Base-by-base conservation (phyloP, 257 asterid species). In the Galeopsis tetrahit region DNA sequence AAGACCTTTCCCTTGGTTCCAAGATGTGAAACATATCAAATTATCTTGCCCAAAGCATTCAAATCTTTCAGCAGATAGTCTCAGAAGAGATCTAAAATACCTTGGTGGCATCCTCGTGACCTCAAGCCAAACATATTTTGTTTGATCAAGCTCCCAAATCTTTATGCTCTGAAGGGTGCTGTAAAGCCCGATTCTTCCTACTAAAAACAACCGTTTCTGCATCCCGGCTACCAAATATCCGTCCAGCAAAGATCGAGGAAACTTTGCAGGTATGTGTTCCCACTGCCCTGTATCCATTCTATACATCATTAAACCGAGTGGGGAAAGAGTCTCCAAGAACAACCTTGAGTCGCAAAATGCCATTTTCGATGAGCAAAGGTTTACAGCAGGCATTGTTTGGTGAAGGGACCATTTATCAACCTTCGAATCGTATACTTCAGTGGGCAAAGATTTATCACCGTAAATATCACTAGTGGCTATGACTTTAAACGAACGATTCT, bases 21-120 rank as follows among this genome's bases (percentile, higher is more conserved):
- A 92, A 52, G 98, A 95, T 3, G 99, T 95, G 81, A 95, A 95
- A 71, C 98, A 95, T 75, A 95, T 95, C 72, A 95, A 75, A 66
- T 95, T 95, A 65, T 95, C 98, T 81, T 95, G 98, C 10, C 97
- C 98, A 69, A 92, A 95, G 86, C 98, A 95, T 81, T 95, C 99
- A 44, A 92, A 95, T 77, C 99, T 92, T 57, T 95, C 99, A 1
- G 96, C 98, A 0, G 99, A 95, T 35, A 95, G 83, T 80, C 98
- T 87, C 81, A 90, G 77, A 69, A 95, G 99, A 48, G 97, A 91
- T 70, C 98, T 86, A 40, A 90, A 89, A 76, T 88, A 92, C 85
- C 92, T 86, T 1, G 91, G 89, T 15, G 98, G 98, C 99, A 95
- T 95, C 85, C 99, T 80, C 68, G 87, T 87, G 34, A 90, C 88